Conservation (phyloP, 192 early-diverging fungal genomes). For the Coemansia sp. region DNA sequence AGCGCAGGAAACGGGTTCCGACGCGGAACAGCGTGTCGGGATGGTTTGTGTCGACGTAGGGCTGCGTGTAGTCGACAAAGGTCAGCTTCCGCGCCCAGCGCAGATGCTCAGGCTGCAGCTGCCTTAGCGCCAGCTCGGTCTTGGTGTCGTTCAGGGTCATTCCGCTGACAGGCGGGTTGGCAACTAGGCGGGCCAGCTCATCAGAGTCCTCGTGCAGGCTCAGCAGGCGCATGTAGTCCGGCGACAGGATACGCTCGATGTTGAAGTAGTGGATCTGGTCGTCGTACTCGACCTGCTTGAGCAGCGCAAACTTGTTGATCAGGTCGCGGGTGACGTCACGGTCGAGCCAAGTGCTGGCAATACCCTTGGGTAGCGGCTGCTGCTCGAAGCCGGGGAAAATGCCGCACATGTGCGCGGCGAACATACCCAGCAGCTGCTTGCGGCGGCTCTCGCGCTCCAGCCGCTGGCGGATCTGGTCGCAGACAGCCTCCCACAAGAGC, state of each 20-base stretch:
- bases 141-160: conserved; percentile 55
- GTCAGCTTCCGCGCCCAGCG: conserved; percentile 56
- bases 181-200: conserved; percentile 24
- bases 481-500: conserved; percentile 39
- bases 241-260: conserved; percentile 45
- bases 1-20: conserved; percentile 48
- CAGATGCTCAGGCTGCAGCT: conserved; percentile 54
- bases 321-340: conserved; percentile 51
- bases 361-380: conserved; percentile 41
- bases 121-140: conserved; percentile 43
- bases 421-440: conserved; percentile 53
- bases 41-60: conserved; percentile 51
- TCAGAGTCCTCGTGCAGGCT: conserved; percentile 31
- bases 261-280: conserved; percentile 56
- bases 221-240: conserved; percentile 30
- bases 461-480: conserved; percentile 52
- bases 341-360: conserved; percentile 51
- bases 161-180: conserved; percentile 36
- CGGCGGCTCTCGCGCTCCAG: conserved; percentile 53
- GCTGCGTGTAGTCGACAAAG: conserved; percentile 55
- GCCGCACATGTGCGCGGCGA: conserved; percentile 53
- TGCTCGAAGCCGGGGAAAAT: conserved; percentile 53
- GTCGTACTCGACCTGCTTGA: conserved; percentile 37
- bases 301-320: conserved; percentile 54
- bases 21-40: conserved; percentile 55